Base-by-base conservation (phyloP, 805 yeast species). In the Candida khao-thaluensis region DNA sequence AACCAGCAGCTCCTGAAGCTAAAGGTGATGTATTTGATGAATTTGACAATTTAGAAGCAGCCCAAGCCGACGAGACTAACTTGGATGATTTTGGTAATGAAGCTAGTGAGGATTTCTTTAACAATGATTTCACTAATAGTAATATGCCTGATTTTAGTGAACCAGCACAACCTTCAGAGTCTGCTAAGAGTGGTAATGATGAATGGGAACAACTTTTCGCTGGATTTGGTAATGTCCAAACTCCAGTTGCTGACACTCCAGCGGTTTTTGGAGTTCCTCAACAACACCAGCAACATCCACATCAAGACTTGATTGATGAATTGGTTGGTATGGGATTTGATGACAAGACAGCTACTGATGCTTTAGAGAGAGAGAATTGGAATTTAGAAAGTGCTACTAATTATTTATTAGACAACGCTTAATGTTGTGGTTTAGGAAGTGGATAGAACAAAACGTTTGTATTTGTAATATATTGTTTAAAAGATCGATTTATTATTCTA, bases 131-230 rank as follows among this genome's bases (percentile, higher is more conserved):
- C 42, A 61, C 65, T n/a, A 51, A 48, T 34, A 44, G 46, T n/a
- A 59, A 42, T 18, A 44, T 49, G 44, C 51, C 52, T 9, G 46
- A 45, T 40, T 51, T 48, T 67, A 30, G 72, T 71, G 42, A 73
- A 67, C 21, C 12, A 28, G 17, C 24, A 10, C 42, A 7, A 22
- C 7, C 24, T 22, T 25, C 35, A 25, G 23, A 18, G 10, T 40
- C 43, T 33, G 33, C 36, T 16, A 44, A 40, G 10, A 44, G 61
- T 53, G 43, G 64, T 21, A 74, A 71, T 38, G 95, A 87, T 53
- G 97, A 89, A 59, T 89, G 97, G 97, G 96, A 89, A 54, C 90
- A 87, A 63, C 74, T 89, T 17, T 89, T 89, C 66, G 91, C 95
- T 3, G 95, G 95, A 0, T 85, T 86, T 57, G 90, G 91, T 12